Evolutionary conservation across 768 basidiomycete species (phyloP).

Genomic region (Dentipellis fragilis): DNA sequence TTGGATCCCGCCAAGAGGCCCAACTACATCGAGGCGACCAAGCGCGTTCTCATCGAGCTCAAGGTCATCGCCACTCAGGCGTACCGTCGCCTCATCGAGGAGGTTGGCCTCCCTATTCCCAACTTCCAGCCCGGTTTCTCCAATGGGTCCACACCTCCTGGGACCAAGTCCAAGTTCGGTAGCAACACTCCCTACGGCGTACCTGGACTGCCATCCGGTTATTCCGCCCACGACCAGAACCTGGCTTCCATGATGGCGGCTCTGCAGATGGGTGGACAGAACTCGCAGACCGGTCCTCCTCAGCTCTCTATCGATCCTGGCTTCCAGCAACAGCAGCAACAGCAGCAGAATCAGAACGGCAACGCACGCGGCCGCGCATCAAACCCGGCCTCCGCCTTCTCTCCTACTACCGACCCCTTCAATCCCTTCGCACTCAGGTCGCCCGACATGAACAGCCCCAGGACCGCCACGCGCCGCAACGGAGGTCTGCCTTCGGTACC

Average conservation of each 20-base stretch:
- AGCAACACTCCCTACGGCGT: constrained; percentile 47
- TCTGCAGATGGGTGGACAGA: constrained; percentile 83
- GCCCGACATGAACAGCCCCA: constrained; percentile 42
- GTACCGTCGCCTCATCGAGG: constrained; percentile 87
- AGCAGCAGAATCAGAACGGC: constrained; percentile 19
- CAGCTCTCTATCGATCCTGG: constrained; percentile 62
- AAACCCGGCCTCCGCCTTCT: constrained; percentile 36
- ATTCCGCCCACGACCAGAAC: constrained; percentile 75
- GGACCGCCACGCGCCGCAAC: constrained; percentile 36
- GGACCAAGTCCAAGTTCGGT: constrained; percentile 47
- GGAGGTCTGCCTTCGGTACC: constrained; percentile 26
- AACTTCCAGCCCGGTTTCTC: constrained; percentile 78
- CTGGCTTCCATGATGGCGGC: constrained; percentile 91
- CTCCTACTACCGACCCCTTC: constrained; percentile 45
- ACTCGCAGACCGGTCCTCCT: constrained; percentile 71
- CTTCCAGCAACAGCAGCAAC: constrained; percentile 33
- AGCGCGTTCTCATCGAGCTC: constrained; percentile 80
- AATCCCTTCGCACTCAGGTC: constrained; percentile 46
- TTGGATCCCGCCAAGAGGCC: constrained; percentile 63
- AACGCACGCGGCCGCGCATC: constrained; percentile 16
- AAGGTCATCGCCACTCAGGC: constrained; percentile 93
- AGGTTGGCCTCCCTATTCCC: constrained; percentile 85
- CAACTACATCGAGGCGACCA: constrained; percentile 74
- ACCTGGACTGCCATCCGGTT: constrained; percentile 69
- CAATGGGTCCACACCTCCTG: constrained; percentile 44